These are phyloP conservation scores for Globisporangium nagaii DNA, from an alignment of 352 stramenopile species.

Conservation along the genomic window DNA sequence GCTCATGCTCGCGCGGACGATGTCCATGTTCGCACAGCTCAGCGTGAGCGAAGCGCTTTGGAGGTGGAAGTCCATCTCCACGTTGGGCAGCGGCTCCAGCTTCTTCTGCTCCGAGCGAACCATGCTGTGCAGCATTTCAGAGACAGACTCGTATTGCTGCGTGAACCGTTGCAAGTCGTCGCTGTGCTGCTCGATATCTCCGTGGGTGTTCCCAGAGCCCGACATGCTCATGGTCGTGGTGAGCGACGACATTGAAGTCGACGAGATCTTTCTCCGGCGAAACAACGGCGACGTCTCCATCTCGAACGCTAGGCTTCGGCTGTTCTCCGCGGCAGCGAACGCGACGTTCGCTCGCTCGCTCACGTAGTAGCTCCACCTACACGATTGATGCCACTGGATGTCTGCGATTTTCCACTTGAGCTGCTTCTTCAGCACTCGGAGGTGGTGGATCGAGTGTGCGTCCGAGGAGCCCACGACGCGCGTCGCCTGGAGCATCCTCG, in stretches of 20 bases:
- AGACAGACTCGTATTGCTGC: slow-evolving; percentile 42
- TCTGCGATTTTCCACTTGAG: slow-evolving; percentile 64
- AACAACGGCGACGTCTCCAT: slow-evolving; percentile 44
- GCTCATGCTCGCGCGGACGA: slow-evolving; percentile 39
- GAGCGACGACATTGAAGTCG: slow-evolving; percentile 30
- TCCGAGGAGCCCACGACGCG: background rate
- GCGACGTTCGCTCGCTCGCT: slow-evolving; percentile 37
- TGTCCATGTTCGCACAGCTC: slow-evolving; percentile 51
- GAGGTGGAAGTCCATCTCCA: slow-evolving; percentile 59
- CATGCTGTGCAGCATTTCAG: slow-evolving; percentile 31
- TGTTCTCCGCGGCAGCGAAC: slow-evolving; percentile 33
- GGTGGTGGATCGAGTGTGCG: slow-evolving; percentile 29
- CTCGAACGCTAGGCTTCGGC: slow-evolving; percentile 27
- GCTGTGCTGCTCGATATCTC: slow-evolving; percentile 32
- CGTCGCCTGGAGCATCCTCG: slow-evolving; percentile 23
- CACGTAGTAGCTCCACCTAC: slow-evolving; percentile 46
- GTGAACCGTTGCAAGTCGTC: slow-evolving; percentile 45
- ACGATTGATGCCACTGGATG: slow-evolving; percentile 49
- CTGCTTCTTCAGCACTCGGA: slow-evolving; percentile 37
- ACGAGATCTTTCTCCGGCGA: slow-evolving; percentile 22
- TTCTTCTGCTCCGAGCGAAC: slow-evolving; percentile 33
- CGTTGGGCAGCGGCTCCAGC: slow-evolving; percentile 36
- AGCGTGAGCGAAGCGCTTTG: slow-evolving; percentile 56
- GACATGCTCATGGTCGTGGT: slow-evolving; percentile 33
- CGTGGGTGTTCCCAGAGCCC: slow-evolving; percentile 21